Evolutionary conservation across 176 grass and related monocot species (phyloP).

Genomic region (Triticum turgidum): DNA sequence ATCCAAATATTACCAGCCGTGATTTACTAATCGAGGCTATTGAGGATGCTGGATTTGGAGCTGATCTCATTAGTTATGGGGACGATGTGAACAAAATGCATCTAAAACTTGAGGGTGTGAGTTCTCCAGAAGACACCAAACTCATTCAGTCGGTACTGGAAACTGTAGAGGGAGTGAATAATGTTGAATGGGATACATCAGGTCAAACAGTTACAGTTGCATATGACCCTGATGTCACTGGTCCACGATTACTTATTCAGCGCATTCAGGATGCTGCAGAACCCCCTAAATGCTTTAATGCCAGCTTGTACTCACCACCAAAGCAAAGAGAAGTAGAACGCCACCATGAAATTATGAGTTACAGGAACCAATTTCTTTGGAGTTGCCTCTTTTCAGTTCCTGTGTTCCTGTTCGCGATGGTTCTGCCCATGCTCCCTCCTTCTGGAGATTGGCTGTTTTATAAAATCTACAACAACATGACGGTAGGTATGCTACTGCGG

Average conservation of each 20-base stretch:
- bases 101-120: conserved; percentile 75
- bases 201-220: conserved; percentile 62
- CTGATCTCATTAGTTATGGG: conserved; percentile 77
- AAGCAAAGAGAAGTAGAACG: conserved; percentile 72
- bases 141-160: conserved; percentile 73
- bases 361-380: conserved; percentile 90
- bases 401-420: conserved; percentile 87
- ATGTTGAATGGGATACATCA: conserved; percentile 61
- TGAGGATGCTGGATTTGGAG: conserved; percentile 95
- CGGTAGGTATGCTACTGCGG: conserved; percentile 76
- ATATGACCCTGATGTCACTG: conserved; percentile 91
- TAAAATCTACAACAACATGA: conserved; percentile 82
- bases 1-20: conserved; percentile 69
- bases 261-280: conserved; percentile 61
- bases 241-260: conserved; percentile 85
- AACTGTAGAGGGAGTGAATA: conserved; percentile 64
- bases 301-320: conserved; percentile 63
- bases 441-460: conserved; percentile 66
- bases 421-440: conserved; percentile 78
- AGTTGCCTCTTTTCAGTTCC: conserved; percentile 90
- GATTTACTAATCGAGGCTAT: conserved; percentile 71
- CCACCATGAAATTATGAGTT: conserved; percentile 63
- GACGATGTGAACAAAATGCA: conserved; percentile 89
- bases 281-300: conserved; percentile 56
- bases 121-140: conserved; percentile 59